Conservation (phyloP, 176 grass and related monocot genomes). For the Raddia distichophylla region DNA sequence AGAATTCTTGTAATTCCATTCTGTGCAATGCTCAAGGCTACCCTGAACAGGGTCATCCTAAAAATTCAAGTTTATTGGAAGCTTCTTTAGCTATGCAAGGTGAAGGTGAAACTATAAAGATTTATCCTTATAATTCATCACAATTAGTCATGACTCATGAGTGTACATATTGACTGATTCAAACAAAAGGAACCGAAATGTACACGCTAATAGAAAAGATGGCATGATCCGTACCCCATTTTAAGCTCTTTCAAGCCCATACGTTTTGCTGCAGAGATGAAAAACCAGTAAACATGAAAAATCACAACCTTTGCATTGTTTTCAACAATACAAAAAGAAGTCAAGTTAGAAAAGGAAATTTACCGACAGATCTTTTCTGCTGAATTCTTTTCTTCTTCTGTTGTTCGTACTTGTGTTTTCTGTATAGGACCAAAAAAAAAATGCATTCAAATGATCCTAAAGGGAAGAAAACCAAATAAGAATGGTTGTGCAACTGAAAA, state of each 20-base stretch:
- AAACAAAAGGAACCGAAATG: not conserved
- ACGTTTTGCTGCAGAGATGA: constrained; percentile 60
- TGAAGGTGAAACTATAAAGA: not conserved
- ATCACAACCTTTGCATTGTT: constrained; percentile 14
- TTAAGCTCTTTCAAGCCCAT: constrained; percentile 86
- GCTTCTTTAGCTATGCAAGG: constrained; percentile 14
- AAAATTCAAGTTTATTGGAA: not conserved
- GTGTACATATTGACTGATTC: not conserved
- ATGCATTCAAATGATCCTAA: constrained; percentile 33
- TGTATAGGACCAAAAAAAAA: constrained; percentile 51
- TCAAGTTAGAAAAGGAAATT: not conserved
- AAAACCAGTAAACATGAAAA: constrained; percentile 32
- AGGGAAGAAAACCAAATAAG: constrained; percentile 11
- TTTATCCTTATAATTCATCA: not conserved
- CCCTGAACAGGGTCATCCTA: not conserved
- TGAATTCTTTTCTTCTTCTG: constrained; percentile 93
- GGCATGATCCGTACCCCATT: constrained; percentile 71
- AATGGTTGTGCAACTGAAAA: not conserved
- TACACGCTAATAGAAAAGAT: constrained; percentile 2
- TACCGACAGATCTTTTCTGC: constrained; percentile 91
- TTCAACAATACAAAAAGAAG: not conserved
- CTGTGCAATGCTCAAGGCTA: not conserved
- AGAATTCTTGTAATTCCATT: not conserved
- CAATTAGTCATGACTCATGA: not conserved
- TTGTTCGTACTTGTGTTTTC: constrained; percentile 91